Conservation (phyloP, 805 yeast genomes). For the Zygoascus flipseniorum region DNA sequence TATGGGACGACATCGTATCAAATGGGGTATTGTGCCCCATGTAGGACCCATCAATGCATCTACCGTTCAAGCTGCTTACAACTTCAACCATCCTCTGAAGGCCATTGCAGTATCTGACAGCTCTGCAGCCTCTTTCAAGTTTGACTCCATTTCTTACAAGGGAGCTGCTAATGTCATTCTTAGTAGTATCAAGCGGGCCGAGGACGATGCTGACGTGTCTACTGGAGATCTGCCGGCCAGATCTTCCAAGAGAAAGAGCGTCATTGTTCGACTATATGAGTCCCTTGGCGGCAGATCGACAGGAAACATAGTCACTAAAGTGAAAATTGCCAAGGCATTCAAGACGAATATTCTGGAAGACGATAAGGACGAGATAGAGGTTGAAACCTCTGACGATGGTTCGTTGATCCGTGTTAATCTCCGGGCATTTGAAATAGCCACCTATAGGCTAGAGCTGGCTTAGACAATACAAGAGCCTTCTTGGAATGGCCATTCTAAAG, state of each 20-base stretch:
- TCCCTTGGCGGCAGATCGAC: conserved; percentile 69
- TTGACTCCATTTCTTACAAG: conserved; percentile 23
- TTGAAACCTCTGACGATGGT: conserved; percentile 7
- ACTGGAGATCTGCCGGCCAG: conserved; percentile 27
- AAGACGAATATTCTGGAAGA: conserved; percentile 26
- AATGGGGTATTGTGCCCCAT: conserved; percentile 81
- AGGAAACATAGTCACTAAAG: conserved; percentile 37
- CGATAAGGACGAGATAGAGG: conserved; percentile 9
- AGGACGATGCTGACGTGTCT: conserved; percentile 51
- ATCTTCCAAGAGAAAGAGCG: conserved; percentile 34
- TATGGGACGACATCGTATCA: conserved; percentile 77
- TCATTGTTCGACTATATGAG: conserved; percentile 75
- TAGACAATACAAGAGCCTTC: too few relatives aligned
- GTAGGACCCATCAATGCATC: conserved; percentile 51
- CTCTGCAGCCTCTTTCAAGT: conserved; percentile 4
- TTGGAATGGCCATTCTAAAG: too few relatives aligned
- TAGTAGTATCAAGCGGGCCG: conserved; percentile 77
- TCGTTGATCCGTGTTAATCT: conserved; percentile 36
- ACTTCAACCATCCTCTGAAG: conserved; percentile 55
- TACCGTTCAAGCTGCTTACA: conserved; percentile 66
- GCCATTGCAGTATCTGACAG: conserved; percentile 10
- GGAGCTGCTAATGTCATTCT: conserved; percentile 58
- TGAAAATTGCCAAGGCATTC: conserved; percentile 48
- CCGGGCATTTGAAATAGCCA: conserved; percentile 73
- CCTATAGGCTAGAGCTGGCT: conserved; percentile 39